Conservation (phyloP, 768 basidiomycete genomes). For the Leccinum fibrillosum region DNA sequence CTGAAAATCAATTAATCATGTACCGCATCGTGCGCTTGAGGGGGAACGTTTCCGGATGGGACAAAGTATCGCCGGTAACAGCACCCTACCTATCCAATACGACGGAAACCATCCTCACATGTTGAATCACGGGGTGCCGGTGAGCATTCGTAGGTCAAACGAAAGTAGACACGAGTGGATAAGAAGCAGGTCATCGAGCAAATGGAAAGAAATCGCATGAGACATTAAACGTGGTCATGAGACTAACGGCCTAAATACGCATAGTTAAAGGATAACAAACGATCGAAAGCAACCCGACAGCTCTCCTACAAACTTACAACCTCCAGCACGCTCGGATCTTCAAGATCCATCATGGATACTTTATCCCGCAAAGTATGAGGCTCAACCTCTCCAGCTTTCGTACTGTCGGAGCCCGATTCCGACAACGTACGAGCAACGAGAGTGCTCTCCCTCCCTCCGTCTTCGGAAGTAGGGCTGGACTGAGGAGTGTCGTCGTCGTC, state of each 20-base stretch:
- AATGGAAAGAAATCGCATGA: neutral
- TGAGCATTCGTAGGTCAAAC: conserved; percentile 6
- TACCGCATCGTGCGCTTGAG: conserved; percentile 12
- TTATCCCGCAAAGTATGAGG: conserved; percentile 27
- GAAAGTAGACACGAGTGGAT: neutral
- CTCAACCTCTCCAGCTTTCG: conserved; percentile 24
- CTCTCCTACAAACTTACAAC: conserved; percentile 14
- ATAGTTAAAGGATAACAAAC: conserved; percentile 20
- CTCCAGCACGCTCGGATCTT: conserved; percentile 17
- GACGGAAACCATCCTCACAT: conserved; percentile 3
- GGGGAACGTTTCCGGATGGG: conserved; percentile 2
- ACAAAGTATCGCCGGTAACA: neutral
- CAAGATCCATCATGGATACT: conserved; percentile 23
- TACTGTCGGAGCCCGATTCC: conserved; percentile 29
- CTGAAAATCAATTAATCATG: conserved; percentile 6
- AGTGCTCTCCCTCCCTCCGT: conserved; percentile 23
- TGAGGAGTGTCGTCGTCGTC: conserved; percentile 1
- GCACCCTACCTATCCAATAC: neutral
- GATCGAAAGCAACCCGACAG: neutral
- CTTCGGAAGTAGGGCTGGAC: conserved; percentile 10
- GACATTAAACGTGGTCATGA: conserved; percentile 1
- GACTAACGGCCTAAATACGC: conserved; percentile 19
- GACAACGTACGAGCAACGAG: conserved; percentile 25
- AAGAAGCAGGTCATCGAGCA: neutral
- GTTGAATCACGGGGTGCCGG: neutral